phyloP scores from a whole-genome alignment of 495 filamentous ascomycete genomes.

The Friedmanniomyces endolithicus region DNA sequence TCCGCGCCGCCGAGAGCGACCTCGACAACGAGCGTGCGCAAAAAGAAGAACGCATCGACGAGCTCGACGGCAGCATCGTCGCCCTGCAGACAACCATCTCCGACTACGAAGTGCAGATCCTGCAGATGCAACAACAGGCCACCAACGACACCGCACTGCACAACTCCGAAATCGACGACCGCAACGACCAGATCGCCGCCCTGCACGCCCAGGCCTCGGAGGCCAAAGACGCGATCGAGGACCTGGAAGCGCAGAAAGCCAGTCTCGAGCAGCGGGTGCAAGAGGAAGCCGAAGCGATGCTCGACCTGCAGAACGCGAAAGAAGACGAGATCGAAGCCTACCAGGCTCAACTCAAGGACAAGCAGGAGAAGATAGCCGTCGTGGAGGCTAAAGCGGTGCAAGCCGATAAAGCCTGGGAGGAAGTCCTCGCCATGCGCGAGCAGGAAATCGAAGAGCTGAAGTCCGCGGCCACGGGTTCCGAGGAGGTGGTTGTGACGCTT shows the following conservation, averaged over 20 bases:
- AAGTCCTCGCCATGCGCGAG: conserved; percentile 7
- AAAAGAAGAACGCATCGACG: not conserved
- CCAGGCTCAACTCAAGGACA: conserved; percentile 7
- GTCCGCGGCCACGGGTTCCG: not conserved
- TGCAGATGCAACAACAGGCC: not conserved
- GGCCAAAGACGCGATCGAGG: not conserved
- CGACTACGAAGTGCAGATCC: not conserved
- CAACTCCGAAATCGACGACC: conserved; percentile 14
- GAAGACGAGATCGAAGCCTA: conserved; percentile 13
- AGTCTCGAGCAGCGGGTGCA: conserved; percentile 19
- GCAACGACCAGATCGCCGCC: conserved; percentile 11
- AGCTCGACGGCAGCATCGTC: conserved; percentile 1
- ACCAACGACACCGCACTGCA: not conserved
- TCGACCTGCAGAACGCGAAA: conserved; percentile 11
- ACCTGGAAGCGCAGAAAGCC: conserved; percentile 4
- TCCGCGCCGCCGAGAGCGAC: conserved; percentile 3
- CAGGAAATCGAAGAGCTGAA: conserved; percentile 7
- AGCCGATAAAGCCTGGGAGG: conserved; percentile 10
- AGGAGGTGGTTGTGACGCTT: not conserved
- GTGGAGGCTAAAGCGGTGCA: conserved; percentile 12
- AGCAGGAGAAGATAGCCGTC: conserved; percentile 12
- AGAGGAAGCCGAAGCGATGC: conserved; percentile 17
- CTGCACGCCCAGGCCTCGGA: not conserved
- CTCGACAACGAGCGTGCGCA: not conserved
- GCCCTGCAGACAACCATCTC: conserved; percentile 4